Base-by-base conservation (phyloP, 208 protist species). In the Blastocrithidia nonstop region DNA sequence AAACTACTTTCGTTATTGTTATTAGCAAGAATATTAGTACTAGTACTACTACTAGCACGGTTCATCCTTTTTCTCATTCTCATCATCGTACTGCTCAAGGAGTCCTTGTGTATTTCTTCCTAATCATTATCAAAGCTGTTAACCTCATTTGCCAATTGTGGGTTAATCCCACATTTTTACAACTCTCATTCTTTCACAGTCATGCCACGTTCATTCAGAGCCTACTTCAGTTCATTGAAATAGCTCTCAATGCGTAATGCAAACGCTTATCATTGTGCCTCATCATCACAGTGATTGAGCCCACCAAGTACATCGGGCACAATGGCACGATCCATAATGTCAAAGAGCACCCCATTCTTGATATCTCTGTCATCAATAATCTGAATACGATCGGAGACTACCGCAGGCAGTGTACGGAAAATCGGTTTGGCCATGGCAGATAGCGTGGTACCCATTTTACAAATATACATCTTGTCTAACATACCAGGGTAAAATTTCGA, bases 121-220 rank as follows among this genome's bases (percentile, higher is more conserved):
- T 35, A 13, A 16, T 13, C 29, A n/a, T 13, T 35, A n/a, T 13
- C 13, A 35, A n/a, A 35, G 29, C 29, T 35, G 13, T 35, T 35
- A 13, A 35, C 29, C 9, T 0, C 32, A 5, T 19, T 31, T 3
- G 24, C 24, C 21, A 41, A 22, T 2, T 20, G 41, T 1, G 49
- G 40, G 23, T 63, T 42, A 15, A 57, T 40, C 19, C 56, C 47
- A 19, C 77, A 2, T 37, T 45, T 38, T 40, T 74, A 37, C 21
- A 85, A 48, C 54, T 85, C 75, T 51, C 66, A 85, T 29, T 85
- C 70, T 53, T 85, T 85, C 35, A 85, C 70, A 1, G 53, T 71
- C 11, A 71, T n/a, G 2, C 63, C 66, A n/a, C 56, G 56, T 28
- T 61, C 46, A 13, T 17, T 57, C 11, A 80, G 51, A 1, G 70